Base-by-base conservation (phyloP, 768 basidiomycete genomes). In the Mycena leptocephala region DNA sequence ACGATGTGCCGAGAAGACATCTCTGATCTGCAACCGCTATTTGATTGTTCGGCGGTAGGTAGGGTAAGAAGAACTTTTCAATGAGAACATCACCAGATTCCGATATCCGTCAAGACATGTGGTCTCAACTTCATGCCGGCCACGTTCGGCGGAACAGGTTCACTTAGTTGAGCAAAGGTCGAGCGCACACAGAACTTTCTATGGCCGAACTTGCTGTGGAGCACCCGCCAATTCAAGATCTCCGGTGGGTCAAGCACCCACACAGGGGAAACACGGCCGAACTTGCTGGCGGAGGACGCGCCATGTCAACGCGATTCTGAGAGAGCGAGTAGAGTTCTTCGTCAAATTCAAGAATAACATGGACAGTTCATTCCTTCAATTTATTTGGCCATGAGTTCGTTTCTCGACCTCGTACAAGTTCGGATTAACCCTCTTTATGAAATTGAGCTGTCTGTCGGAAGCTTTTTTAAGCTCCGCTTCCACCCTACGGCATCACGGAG, bases 71-170 rank as follows among this genome's bases (percentile, higher is more conserved):
- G 39, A 64, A 66, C 48, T 66, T 51, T 35, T 66, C 64, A 51
- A 51, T 66, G 28, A 53, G 64, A 66, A 66, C 64, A 66, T 66
- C 64, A 66, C 32, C 43, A 33, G 30, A 66, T 51, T 66, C 64
- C 46, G 32, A 51, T 66, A 51, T 35, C 59, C 35, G 59, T 61
- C 32, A 61, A 35, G 32, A 37, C 43, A 43, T 64, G 63, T 62
- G 61, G 61, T 62, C 61, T 64, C 63, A 48, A 64, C 63, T 64
- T 64, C 41, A 64, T 64, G 63, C 63, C 59, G 41, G 41, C 63
- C 63, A 64, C 63, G 63, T 64, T 64, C 63, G 41, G 63, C 43
- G 63, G 63, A 64, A 64, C 63, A 64, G 63, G 63, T 64, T 64
- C 63, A 64, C 63, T 64, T 64, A 64, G 43, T 64, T 64, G 63